These are phyloP conservation scores for Plasmopara muralis DNA, from an alignment of 352 stramenopile genomes.

Conservation along the genomic window DNA sequence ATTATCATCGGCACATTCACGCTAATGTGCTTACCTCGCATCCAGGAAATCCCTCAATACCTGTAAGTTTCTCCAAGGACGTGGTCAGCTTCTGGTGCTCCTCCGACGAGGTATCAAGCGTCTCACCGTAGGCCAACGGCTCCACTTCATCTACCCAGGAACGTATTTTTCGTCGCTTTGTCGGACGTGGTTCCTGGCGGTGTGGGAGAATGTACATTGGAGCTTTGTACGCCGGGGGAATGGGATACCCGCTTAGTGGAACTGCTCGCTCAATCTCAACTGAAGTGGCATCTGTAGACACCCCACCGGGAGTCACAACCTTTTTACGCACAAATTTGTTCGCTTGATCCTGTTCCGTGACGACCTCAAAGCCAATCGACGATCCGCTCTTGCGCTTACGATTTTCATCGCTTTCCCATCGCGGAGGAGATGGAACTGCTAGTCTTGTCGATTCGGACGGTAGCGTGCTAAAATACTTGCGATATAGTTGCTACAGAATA, in stretches of 20 bases:
- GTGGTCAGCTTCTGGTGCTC: conserved; percentile 49
- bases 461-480: conserved; percentile 74
- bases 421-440: conserved; percentile 42
- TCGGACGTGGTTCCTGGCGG: conserved; percentile 42
- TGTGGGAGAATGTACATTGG: conserved; percentile 65
- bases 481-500: conserved; percentile 47
- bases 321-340: conserved; percentile 49
- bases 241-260: conserved; percentile 20
- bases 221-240: conserved; percentile 56
- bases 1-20: background rate
- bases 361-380: conserved; percentile 45
- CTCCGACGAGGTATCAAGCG: conserved; percentile 48
- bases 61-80: conserved; percentile 63
- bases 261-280: conserved; percentile 20
- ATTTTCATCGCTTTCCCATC: conserved; percentile 49
- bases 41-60: conserved; percentile 68
- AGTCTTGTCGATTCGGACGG: conserved; percentile 42
- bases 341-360: conserved; percentile 63
- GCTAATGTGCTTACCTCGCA: conserved; percentile 49
- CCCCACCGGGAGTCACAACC: conserved; percentile 1
- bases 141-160: conserved; percentile 80
- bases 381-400: conserved; percentile 32
- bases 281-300: conserved; percentile 15
- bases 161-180: conserved; percentile 82
- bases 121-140: conserved; percentile 55